A percentile compares a stretch with the other conserved stretches of the same genome.
Conservation (phyloP, 1,284 basidiomycete genomes). For the Heliocybe sulcata region DNA sequence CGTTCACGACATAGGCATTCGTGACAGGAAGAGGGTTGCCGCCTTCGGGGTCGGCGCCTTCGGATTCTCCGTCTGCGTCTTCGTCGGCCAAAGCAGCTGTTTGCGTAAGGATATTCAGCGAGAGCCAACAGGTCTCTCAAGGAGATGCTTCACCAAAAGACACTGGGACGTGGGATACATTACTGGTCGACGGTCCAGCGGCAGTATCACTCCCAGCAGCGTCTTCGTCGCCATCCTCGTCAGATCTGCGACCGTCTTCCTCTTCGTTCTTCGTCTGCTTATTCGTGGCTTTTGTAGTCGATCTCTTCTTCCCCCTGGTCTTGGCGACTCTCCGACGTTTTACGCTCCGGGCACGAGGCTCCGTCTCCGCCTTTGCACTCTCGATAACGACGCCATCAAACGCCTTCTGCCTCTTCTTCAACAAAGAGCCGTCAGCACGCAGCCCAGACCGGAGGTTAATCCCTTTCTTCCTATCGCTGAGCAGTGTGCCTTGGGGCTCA, state of each 20-base stretch:
- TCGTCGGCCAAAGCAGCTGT: not conserved
- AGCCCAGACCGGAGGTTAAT: not conserved
- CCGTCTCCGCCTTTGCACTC: not conserved
- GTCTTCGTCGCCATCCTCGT: not conserved
- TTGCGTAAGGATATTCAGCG: not conserved
- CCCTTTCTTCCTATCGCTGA: not conserved
- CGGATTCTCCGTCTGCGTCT: not conserved
- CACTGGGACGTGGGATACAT: not conserved
- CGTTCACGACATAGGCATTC: not conserved
- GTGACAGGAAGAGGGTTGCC: not conserved
- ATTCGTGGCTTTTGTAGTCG: constrained; percentile 1
- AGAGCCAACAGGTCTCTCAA: not conserved
- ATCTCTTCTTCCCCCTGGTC: constrained; percentile 1
- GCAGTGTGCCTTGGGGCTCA: not conserved
- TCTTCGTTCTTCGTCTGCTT: constrained; percentile 7
- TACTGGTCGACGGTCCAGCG: not conserved
- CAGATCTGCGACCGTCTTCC: constrained; percentile 6
- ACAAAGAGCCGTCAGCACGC: not conserved
- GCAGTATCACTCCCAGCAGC: constrained; percentile 10
- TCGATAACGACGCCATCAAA: not conserved
- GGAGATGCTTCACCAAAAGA: not conserved
- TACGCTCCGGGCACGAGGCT: not conserved
- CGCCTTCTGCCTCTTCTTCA: not conserved
- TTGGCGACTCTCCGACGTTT: constrained; percentile 8
- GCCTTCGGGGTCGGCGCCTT: not conserved